Conservation (phyloP, 805 yeast genomes). For the Kockiozyma suomiensis region DNA sequence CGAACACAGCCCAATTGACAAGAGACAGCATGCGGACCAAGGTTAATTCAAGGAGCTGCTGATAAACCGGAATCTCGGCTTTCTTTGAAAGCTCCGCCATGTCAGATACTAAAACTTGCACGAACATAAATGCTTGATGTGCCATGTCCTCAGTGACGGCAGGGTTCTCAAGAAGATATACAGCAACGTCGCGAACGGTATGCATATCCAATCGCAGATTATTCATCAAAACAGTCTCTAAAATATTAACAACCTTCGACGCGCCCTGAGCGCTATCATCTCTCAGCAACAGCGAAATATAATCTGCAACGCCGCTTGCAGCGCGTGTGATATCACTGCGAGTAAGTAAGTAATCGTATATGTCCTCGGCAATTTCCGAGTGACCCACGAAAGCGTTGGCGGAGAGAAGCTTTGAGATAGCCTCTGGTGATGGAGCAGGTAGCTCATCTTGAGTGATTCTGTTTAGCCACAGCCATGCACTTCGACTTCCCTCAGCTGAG, state of each 20-base stretch:
- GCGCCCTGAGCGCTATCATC: neutral
- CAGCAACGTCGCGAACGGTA: slow-evolving; percentile 14
- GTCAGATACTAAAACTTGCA: slow-evolving; percentile 1
- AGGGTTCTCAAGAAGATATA: slow-evolving; percentile 16
- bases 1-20: slow-evolving; percentile 12
- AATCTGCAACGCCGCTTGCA: slow-evolving; percentile 8
- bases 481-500: slow-evolving; percentile 25
- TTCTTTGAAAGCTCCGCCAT: slow-evolving; percentile 7
- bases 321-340: neutral
- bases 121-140: slow-evolving; percentile 22
- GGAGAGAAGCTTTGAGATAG: slow-evolving; percentile 34
- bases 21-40: slow-evolving; percentile 14
- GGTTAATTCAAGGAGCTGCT: slow-evolving; percentile 1
- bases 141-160: slow-evolving; percentile 12
- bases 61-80: neutral
- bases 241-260: neutral
- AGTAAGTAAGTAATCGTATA: slow-evolving; percentile 34
- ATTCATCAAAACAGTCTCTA: slow-evolving; percentile 3
- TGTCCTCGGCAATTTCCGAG: slow-evolving; percentile 38
- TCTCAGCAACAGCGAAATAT: slow-evolving; percentile 1
- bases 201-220: slow-evolving; percentile 18
- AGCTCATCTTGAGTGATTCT: slow-evolving; percentile 31
- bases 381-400: slow-evolving; percentile 32
- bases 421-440: slow-evolving; percentile 4
- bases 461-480: slow-evolving; percentile 41